Evolutionary conservation across 805 yeast genomes (phyloP).

Genomic region (Brettanomyces nanus): DNA sequence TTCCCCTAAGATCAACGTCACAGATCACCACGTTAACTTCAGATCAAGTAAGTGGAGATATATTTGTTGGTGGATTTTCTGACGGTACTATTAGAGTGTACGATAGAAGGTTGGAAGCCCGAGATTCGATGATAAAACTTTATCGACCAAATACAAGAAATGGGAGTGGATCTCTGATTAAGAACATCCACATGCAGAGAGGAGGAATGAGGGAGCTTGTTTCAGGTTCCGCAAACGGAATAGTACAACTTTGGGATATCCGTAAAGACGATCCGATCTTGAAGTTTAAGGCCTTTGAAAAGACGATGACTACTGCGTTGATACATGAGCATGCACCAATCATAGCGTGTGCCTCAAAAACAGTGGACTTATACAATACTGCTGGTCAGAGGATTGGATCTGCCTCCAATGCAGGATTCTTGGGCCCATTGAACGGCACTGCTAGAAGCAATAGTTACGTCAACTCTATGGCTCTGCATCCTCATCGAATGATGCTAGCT

Average conservation of each 20-base stretch:
- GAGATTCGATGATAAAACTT: slow-evolving; percentile 76
- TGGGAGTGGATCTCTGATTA: slow-evolving; percentile 29
- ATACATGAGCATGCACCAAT: slow-evolving; percentile 97
- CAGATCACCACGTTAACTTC: slow-evolving; percentile 87
- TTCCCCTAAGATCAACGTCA: slow-evolving; percentile 85
- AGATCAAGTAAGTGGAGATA: slow-evolving; percentile 90
- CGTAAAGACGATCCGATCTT: slow-evolving; percentile 64
- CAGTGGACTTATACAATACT: slow-evolving; percentile 77
- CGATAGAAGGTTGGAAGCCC: slow-evolving; percentile 77
- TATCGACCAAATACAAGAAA: slow-evolving; percentile 50
- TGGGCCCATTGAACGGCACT: slow-evolving; percentile 36
- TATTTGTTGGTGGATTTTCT: slow-evolving; percentile 85
- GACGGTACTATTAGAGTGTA: slow-evolving; percentile 87
- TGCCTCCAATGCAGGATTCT: slow-evolving; percentile 31
- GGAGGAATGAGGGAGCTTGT: slow-evolving; percentile 91
- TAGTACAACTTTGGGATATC: slow-evolving; percentile 86
- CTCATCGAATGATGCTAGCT: slow-evolving; percentile 91
- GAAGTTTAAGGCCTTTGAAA: slow-evolving; percentile 45
- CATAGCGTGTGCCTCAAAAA: slow-evolving; percentile 78
- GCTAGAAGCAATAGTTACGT: slow-evolving; percentile 45
- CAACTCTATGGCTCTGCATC: slow-evolving; percentile 71
- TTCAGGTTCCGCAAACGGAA: slow-evolving; percentile 77
- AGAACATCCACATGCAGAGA: slow-evolving; percentile 88
- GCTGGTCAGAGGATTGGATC: slow-evolving; percentile 65
- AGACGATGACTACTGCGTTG: slow-evolving; percentile 58